A percentile compares a stretch with the other conserved stretches of the same genome.
phyloP scores from a whole-genome alignment of 768 basidiomycete species.

The Phanerochaete sordida region DNA sequence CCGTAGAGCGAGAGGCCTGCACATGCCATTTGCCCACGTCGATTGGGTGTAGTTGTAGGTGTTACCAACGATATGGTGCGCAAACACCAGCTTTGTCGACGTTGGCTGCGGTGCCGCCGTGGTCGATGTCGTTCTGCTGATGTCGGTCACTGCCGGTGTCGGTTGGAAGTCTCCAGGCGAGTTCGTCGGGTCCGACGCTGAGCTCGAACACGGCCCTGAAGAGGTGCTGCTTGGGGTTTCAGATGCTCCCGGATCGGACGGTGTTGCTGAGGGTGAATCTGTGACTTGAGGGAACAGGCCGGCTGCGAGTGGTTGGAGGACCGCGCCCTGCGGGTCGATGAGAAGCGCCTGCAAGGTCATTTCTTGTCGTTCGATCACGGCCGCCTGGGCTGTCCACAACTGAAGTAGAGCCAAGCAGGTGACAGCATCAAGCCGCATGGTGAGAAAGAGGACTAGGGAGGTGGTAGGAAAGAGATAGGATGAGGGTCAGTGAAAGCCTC shows the following conservation, averaged over 20 bases:
- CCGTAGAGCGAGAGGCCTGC: background rate
- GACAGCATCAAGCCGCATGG: background rate
- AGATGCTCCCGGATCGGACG: background rate
- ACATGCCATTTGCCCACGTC: conserved; percentile 38
- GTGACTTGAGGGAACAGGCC: background rate
- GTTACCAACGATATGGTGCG: conserved; percentile 49
- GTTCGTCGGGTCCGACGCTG: too few relatives aligned
- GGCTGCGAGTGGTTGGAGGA: background rate
- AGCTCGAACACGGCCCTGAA: too few relatives aligned
- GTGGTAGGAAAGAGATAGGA: too few relatives aligned
- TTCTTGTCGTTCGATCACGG: background rate
- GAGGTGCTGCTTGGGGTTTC: background rate
- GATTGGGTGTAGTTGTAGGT: conserved; percentile 52
- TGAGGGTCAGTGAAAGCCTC: background rate
- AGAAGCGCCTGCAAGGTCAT: background rate
- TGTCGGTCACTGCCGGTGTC: too few relatives aligned
- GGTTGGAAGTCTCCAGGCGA: too few relatives aligned
- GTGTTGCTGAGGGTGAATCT: background rate
- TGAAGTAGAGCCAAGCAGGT: background rate
- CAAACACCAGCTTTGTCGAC: conserved; percentile 17
- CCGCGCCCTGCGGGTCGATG: background rate
- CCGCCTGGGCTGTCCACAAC: background rate
- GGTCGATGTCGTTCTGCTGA: background rate
- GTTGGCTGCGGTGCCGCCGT: background rate
- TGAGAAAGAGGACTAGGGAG: background rate